Conservation (phyloP, 1,284 basidiomycete genomes). For the Cryptococcus maquisensis region DNA sequence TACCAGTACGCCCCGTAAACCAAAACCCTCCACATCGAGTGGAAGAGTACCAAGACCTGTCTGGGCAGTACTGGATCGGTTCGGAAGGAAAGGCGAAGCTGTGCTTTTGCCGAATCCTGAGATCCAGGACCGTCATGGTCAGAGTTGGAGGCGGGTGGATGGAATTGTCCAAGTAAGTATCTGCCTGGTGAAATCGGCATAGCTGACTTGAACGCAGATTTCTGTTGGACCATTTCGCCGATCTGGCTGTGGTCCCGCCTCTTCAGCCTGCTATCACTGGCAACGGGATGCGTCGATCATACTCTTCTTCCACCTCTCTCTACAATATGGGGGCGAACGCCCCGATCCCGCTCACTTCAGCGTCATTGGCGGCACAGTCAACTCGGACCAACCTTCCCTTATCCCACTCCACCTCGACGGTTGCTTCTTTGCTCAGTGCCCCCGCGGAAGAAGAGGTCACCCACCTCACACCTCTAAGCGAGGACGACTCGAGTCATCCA, state of each 20-base stretch:
- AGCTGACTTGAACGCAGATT: slow-evolving; percentile 56
- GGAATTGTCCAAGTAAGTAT: slow-evolving; percentile 74
- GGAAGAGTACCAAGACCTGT: slow-evolving; percentile 73
- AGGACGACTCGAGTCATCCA: background rate
- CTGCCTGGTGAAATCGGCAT: slow-evolving; percentile 2
- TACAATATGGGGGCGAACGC: background rate
- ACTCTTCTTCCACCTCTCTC: background rate
- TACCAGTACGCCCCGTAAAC: slow-evolving; percentile 71
- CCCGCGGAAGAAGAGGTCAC: background rate
- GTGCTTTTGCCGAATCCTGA: slow-evolving; percentile 80
- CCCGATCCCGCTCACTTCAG: slow-evolving; percentile 12
- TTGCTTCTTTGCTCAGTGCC: background rate
- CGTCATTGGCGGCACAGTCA: slow-evolving; percentile 3
- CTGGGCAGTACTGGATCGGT: slow-evolving; percentile 93
- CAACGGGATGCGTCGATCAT: background rate
- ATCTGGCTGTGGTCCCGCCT: slow-evolving; percentile 56
- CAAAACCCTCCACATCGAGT: slow-evolving; percentile 7
- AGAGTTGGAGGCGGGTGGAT: slow-evolving; percentile 92
- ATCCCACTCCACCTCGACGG: slow-evolving; percentile 1
- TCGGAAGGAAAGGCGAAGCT: slow-evolving; percentile 72
- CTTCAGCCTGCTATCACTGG: slow-evolving; percentile 11
- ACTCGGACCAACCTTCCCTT: background rate
- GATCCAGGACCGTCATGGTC: slow-evolving; percentile 93
- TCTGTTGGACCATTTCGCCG: slow-evolving; percentile 76
- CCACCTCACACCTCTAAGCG: background rate